Conservation (phyloP, 2,329 filamentous ascomycete species). For the Calonectria pteridis region DNA sequence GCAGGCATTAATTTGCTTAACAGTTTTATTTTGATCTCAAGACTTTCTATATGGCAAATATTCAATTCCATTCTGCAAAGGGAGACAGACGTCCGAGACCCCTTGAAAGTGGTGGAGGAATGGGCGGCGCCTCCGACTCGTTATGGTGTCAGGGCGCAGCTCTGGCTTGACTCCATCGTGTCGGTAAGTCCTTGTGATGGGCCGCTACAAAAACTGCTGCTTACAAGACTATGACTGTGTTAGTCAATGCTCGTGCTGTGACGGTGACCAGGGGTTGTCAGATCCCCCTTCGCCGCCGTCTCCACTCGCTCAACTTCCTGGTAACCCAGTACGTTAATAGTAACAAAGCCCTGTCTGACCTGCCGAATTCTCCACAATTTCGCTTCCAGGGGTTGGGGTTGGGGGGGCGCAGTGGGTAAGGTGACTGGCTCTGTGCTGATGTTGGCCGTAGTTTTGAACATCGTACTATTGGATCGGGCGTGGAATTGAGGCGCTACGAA, state of each 20-base stretch:
- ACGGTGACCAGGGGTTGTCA: slow-evolving; percentile 5
- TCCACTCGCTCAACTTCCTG: neutral
- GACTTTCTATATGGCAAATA: neutral
- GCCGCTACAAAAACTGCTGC: neutral
- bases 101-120: neutral
- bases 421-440: neutral
- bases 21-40: neutral
- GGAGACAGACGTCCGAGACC: neutral
- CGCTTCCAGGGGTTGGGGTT: neutral
- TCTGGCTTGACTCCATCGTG: neutral
- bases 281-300: neutral
- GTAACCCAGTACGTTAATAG: neutral
- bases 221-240: neutral
- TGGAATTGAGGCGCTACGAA: neutral
- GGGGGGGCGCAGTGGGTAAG: neutral
- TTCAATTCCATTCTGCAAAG: neutral
- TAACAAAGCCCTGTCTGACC: neutral
- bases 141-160: neutral
- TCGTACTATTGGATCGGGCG: too few relatives aligned
- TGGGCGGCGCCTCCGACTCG: neutral
- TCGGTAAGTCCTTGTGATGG: neutral
- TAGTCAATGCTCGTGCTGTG: neutral
- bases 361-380: neutral
- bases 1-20: neutral
- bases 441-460: neutral